phyloP scores from a whole-genome alignment of 2,329 filamentous ascomycete species.

The Whalleya microplaca region DNA sequence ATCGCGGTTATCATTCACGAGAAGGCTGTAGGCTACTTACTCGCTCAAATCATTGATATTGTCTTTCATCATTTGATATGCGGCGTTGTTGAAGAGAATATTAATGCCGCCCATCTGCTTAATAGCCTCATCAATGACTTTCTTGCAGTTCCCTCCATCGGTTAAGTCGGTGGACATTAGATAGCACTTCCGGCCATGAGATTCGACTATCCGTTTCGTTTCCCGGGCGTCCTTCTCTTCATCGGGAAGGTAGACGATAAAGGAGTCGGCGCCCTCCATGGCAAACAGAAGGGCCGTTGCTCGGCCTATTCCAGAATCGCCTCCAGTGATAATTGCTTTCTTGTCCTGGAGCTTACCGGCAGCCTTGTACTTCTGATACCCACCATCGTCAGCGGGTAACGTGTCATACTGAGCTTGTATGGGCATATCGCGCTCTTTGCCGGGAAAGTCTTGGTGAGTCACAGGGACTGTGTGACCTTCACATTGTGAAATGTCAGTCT shows the following conservation, averaged over 20 bases:
- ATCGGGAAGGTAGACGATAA: slow-evolving; percentile 74
- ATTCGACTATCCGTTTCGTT: slow-evolving; percentile 72
- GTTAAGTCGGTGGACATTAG: slow-evolving; percentile 68
- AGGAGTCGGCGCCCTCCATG: slow-evolving; percentile 75
- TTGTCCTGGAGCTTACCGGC: slow-evolving; percentile 77
- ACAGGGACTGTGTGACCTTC: slow-evolving; percentile 46
- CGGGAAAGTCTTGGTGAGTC: slow-evolving; percentile 46
- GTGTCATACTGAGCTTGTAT: slow-evolving; percentile 64
- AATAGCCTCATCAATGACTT: slow-evolving; percentile 68
- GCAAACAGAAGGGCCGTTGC: slow-evolving; percentile 77
- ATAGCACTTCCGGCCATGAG: slow-evolving; percentile 67
- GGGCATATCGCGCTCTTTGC: slow-evolving; percentile 52
- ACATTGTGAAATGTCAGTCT: slow-evolving; percentile 2
- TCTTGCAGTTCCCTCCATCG: slow-evolving; percentile 69
- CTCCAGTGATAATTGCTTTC: slow-evolving; percentile 79
- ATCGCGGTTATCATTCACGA: not conserved
- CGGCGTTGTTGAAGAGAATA: slow-evolving; percentile 75
- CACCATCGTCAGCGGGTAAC: slow-evolving; percentile 69
- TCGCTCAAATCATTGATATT: slow-evolving; percentile 74
- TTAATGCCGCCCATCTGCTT: slow-evolving; percentile 71
- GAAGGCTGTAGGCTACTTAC: slow-evolving; percentile 44
- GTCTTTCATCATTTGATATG: slow-evolving; percentile 73
- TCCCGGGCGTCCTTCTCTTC: slow-evolving; percentile 78
- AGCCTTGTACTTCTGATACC: slow-evolving; percentile 71
- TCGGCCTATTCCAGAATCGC: slow-evolving; percentile 79